Evolutionary conservation across 192 early-diverging fungal genomes (phyloP).

Genomic region (Backusella sp.): DNA sequence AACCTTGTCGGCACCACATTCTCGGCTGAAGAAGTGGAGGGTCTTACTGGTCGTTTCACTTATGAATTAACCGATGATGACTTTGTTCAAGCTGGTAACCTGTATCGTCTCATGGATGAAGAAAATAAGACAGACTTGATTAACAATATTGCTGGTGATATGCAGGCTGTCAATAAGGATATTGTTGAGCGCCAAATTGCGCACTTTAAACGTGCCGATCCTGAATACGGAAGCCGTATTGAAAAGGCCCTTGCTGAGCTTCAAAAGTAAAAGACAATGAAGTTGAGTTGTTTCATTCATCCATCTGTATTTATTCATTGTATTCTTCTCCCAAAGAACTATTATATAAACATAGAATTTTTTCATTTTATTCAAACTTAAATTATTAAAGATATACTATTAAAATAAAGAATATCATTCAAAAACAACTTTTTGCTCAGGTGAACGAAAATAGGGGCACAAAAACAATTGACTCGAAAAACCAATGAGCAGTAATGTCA

Average conservation of each 20-base stretch:
- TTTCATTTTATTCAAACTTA: background rate
- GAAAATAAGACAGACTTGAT: conserved; percentile 64
- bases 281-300: background rate
- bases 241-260: conserved; percentile 41
- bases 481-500: background rate
- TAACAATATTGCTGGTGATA: conserved; percentile 56
- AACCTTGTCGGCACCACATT: conserved; percentile 54
- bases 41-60: conserved; percentile 61
- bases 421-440: background rate
- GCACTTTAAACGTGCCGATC: conserved; percentile 70
- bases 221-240: conserved; percentile 67
- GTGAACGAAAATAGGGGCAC: background rate
- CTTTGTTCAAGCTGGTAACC: conserved; percentile 62
- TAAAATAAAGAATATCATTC: background rate
- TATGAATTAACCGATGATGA: conserved; percentile 57
- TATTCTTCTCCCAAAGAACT: background rate
- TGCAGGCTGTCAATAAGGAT: conserved; percentile 60
- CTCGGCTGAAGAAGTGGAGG: conserved; percentile 44
- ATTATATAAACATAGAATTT: background rate
- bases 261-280: background rate
- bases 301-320: background rate
- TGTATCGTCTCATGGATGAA: conserved; percentile 63
- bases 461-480: background rate
- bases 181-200: conserved; percentile 68
- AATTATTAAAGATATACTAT: background rate